phyloP scores from a whole-genome alignment of 805 yeast genomes.

The Metschnikowia baotianmanensis region DNA sequence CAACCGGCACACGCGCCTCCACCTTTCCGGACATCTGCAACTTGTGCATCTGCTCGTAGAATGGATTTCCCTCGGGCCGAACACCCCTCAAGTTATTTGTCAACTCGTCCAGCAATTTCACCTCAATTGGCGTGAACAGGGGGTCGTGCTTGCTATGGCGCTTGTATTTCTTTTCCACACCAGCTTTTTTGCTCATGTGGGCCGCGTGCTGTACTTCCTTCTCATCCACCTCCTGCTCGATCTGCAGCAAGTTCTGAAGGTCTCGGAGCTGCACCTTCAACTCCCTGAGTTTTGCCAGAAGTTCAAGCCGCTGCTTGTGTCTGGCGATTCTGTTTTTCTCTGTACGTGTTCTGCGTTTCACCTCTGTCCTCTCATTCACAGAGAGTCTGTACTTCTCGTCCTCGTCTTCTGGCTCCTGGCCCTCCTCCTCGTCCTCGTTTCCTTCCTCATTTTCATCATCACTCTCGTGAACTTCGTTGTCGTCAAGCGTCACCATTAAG shows the following conservation, averaged over 20 bases:
- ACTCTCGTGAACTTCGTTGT: conserved; percentile 46
- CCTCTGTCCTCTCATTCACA: conserved; percentile 63
- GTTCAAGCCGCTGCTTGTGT: conserved; percentile 55
- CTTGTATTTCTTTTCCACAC: conserved; percentile 26
- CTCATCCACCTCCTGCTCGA: conserved; percentile 30
- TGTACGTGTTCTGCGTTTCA: conserved; percentile 70
- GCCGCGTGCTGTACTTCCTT: conserved; percentile 28
- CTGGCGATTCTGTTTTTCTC: conserved; percentile 71
- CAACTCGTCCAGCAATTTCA: conserved; percentile 86
- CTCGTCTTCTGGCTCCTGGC: conserved; percentile 29
- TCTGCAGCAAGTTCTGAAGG: conserved; percentile 38
- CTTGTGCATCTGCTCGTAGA: conserved; percentile 77
- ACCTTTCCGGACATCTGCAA: conserved; percentile 83
- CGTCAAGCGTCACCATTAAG: conserved; percentile 61
- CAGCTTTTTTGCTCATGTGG: no score
- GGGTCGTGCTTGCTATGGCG: conserved; percentile 38
- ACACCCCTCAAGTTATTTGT: conserved; percentile 79
- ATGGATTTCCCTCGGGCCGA: conserved; percentile 86
- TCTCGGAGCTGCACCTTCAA: conserved; percentile 61
- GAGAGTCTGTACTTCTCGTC: conserved; percentile 51
- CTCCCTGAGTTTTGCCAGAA: conserved; percentile 56
- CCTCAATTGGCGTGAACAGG: conserved; percentile 52
- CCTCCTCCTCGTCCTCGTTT: conserved; percentile 32
- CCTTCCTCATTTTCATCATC: conserved; percentile 25
- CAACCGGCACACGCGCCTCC: conserved; percentile 76